Percentiles rank a stretch among this genome's conserved stretches.
These are phyloP conservation scores for Fusarium tjaetaba DNA, from an alignment of 2,329 filamentous ascomycete species.

Conservation along the genomic window DNA sequence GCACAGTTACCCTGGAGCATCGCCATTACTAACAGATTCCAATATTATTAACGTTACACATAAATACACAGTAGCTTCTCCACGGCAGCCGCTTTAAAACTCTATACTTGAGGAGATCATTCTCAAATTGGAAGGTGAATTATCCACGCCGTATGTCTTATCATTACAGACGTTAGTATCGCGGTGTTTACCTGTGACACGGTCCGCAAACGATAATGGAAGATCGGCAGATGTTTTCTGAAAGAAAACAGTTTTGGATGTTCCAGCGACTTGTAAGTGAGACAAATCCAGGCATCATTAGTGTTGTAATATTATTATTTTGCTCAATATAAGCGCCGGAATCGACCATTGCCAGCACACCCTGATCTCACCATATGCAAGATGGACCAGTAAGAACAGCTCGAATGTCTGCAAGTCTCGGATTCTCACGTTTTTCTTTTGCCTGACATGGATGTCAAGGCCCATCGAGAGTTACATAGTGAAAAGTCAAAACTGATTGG, in stretches of 20 bases:
- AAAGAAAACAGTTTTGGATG: neutral
- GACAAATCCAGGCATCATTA: neutral
- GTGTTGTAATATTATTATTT: neutral
- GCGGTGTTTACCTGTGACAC: neutral
- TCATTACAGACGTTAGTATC: neutral
- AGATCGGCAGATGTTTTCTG: neutral
- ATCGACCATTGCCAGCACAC: neutral
- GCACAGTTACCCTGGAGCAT: constrained; percentile 11
- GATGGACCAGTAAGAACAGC: constrained; percentile 8
- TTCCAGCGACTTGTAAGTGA: neutral
- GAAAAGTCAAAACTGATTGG: constrained; percentile 14
- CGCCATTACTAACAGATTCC: neutral
- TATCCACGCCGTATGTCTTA: neutral
- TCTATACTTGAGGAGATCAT: neutral
- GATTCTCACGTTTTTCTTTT: neutral
- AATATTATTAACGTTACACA: neutral
- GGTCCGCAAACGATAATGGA: neutral
- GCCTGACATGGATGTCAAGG: neutral
- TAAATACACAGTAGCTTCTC: neutral
- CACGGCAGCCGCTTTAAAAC: neutral
- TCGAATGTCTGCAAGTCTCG: constrained; percentile 25
- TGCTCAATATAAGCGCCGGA: neutral
- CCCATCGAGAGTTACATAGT: neutral
- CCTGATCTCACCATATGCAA: constrained; percentile 15
- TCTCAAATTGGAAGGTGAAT: neutral